Evolutionary conservation across 2,329 filamentous ascomycete species (phyloP), one percentile per base, ranked within the genome.

Genomic region (Davidsoniella neocaledoniae): DNA sequence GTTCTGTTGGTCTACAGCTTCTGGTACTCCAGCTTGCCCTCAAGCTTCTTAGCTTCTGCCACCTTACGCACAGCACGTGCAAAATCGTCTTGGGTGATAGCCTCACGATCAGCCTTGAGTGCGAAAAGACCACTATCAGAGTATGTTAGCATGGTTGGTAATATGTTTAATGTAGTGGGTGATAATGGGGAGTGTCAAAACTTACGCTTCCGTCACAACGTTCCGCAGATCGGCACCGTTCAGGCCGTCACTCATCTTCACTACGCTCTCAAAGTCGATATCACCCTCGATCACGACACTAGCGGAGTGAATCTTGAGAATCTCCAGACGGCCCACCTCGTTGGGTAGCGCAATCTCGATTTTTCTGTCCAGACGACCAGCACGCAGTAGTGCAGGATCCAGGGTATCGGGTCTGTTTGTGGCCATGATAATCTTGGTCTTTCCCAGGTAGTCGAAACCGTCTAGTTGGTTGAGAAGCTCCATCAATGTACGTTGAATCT

Each of bases 361-460:
- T 76, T 98, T 98, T 58, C 91, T 77, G 66, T 98, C 93, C 58
- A 98, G 73, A 64, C 91, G 83, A 59, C 90, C 90, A 41, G 90
- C 90, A 69, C 90, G 81, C 50, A 98, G 74, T 59, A 98, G 72
- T 1, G 90, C 90, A 33, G 90, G 90, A 62, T 98, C 90, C 45
- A 98, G 77, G 1, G 90, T 96, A 65, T 96, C 90, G 12, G 90
- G 91, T 68, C 91, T 76, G 73, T 98, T 98, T 53, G 91, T 96
- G 37, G 88, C 91, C 93, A 98, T 98, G 70, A 98, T 98, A 64
- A 98, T 98, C 73, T 98, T 98, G 50, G 91, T 98, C 74, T 98
- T 95, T 58, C 93, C 91, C 37, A 98, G 76, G 69, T 98, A 98
- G 69, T 98, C 91, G 71, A 98, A 98, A 57, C 93, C 91, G 64